Conservation (phyloP, 2,329 filamentous ascomycete species). For the Aurifilum marmelostoma region DNA sequence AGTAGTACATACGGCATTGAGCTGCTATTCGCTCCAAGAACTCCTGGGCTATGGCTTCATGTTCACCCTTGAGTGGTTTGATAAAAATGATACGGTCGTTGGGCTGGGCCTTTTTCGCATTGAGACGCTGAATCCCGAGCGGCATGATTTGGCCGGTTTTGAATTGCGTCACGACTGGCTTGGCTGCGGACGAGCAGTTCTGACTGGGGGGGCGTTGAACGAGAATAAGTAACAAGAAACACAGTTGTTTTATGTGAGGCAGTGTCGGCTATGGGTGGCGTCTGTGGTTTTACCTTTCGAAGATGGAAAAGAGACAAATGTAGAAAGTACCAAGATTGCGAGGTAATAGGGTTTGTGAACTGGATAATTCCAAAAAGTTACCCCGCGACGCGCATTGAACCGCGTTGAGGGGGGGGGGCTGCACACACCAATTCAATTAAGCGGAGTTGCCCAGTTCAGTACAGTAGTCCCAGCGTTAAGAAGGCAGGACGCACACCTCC, state of each 20-base stretch:
- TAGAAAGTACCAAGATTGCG: too few species aligned
- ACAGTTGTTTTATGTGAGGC: neutral
- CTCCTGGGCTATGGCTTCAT: slow-evolving; percentile 65
- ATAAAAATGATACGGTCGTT: slow-evolving; percentile 85
- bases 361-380: neutral
- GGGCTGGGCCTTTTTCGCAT: slow-evolving; percentile 73
- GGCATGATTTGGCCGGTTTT: slow-evolving; percentile 61
- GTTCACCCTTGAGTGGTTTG: slow-evolving; percentile 70
- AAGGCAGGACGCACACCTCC: neutral
- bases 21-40: slow-evolving; percentile 79
- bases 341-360: slow-evolving; percentile 5
- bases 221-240: neutral
- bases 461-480: neutral
- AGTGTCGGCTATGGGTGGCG: neutral
- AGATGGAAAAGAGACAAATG: neutral
- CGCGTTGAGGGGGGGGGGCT: slow-evolving; percentile 1
- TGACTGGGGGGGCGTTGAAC: neutral
- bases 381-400: slow-evolving; percentile 11
- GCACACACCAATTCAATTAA: neutral
- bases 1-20: slow-evolving; percentile 66
- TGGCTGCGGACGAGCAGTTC: neutral
- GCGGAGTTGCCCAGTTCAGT: neutral
- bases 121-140: slow-evolving; percentile 76
- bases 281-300: neutral
- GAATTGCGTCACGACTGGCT: slow-evolving; percentile 22